Percentiles rank a stretch among this genome's conserved stretches.
Conservation (phyloP, 495 filamentous ascomycete genomes). For the Sordaria brevicollis region DNA sequence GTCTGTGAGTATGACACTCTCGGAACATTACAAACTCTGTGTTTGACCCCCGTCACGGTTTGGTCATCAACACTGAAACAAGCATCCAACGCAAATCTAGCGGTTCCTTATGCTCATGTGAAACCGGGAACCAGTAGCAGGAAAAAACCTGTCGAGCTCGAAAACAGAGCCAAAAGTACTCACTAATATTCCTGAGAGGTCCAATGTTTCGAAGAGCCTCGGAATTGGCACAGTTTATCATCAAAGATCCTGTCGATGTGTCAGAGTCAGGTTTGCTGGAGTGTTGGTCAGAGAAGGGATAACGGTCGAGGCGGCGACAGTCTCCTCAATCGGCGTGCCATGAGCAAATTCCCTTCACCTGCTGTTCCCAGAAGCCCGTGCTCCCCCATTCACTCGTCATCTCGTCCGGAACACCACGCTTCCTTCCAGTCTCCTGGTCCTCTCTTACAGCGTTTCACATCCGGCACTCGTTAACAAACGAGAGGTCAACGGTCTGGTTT, state of each 20-base stretch:
- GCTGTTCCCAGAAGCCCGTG: neutral
- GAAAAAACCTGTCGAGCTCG: neutral
- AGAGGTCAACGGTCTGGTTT: neutral
- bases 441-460: neutral
- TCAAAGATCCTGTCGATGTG: neutral
- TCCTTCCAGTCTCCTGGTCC: neutral
- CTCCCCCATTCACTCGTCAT: neutral
- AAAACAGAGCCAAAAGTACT: neutral
- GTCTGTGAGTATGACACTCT: neutral
- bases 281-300: neutral
- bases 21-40: neutral
- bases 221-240: neutral
- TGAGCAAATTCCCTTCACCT: neutral
- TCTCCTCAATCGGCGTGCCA: neutral
- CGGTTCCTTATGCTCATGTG: neutral
- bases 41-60: neutral
- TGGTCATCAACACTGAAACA: neutral
- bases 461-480: neutral
- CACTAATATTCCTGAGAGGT: neutral
- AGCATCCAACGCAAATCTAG: neutral
- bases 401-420: neutral
- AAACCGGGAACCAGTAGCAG: neutral
- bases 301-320: neutral
- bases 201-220: neutral
- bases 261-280: neutral